Base-by-base conservation (phyloP, 768 basidiomycete species). In the Tylopilus plumbeoviolaceoides region DNA sequence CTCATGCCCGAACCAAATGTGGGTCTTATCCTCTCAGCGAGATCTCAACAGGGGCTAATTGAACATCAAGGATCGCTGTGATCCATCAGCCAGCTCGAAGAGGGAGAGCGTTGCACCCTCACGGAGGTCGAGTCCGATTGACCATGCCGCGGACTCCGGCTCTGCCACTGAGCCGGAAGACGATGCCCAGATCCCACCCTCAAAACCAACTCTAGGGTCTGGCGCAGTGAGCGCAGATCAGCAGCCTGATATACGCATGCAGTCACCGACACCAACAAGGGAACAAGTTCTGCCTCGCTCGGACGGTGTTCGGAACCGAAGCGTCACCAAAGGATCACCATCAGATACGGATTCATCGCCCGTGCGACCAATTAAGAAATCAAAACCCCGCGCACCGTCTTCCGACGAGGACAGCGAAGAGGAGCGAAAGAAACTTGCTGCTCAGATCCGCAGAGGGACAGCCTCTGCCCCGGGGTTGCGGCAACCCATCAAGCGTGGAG, bases 401-500 rank as follows among this genome's bases (percentile, higher is more conserved):
- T 77, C 76, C 54, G 80, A 82, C 50, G 78, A 79, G 46, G 83
- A 85, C 60, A 86, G 83, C 61, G 84, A 83, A 57, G 74, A 70
- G 20, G 81, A 78, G 35, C 73, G 74, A 31, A 78, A 73, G 64
- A 74, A 66, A 47, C 69, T 69, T 30, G 66, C 73, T 21, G 68
- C 75, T 44, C 72, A 70, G 59, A 66, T 74, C 48, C 80, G 70
- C 55, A 68, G 67, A 53, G 75, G 74, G 41, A 57, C 63, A 44
- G 63, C 66, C 40, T 60, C 67, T 45, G 73, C 75, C 55, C 73
- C 82, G 49, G 83, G 83, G 38, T 75, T 82, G 41, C 79, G 82
- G 60, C 88, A 91, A 59, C 89, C 89, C 5, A 73, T 90, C 56
- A 89, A 84, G 70, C 80, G 88, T 58, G 85, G 85, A 33, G 86